phyloP scores from a whole-genome alignment of 2,329 filamentous ascomycete species.

The Dactylellina leptospora region DNA sequence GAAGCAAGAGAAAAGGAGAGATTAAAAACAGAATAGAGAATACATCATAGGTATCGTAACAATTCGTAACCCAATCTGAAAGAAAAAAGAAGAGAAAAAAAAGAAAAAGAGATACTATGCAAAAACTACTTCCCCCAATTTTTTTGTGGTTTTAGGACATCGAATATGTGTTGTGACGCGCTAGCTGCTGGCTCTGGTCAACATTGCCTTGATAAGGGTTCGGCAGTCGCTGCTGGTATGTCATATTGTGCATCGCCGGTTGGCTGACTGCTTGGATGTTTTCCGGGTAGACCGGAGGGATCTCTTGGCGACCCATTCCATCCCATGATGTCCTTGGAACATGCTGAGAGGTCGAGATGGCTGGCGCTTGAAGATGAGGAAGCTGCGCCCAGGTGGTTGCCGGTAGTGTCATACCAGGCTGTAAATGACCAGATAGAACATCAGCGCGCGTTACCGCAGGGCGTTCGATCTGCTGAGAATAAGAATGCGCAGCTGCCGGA shows the following conservation, averaged over 20 bases:
- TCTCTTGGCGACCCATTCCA: conserved; percentile 48
- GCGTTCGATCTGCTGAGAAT: conserved; percentile 45
- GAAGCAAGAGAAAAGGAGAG: conserved; percentile 8
- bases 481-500: conserved; percentile 40
- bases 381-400: conserved; percentile 45
- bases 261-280: conserved; percentile 36
- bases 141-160: conserved; percentile 28
- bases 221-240: conserved; percentile 43
- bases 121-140: conserved; percentile 36
- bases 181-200: conserved; percentile 42
- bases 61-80: conserved; percentile 51
- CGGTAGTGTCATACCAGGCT: conserved; percentile 40
- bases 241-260: conserved; percentile 38
- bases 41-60: conserved; percentile 52
- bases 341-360: conserved; percentile 38
- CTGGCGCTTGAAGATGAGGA: conserved; percentile 44
- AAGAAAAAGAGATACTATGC: conserved; percentile 33
- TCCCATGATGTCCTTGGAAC: conserved; percentile 51
- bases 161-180: conserved; percentile 45
- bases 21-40: conserved; percentile 37
- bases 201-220: conserved; percentile 47
- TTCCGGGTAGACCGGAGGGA: conserved; percentile 44
- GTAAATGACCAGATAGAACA: conserved; percentile 42
- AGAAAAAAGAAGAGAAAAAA: conserved; percentile 23
- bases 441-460: conserved; percentile 47